Evolutionary conservation across 1,284 basidiomycete species (phyloP), one percentile per base, ranked within the genome.

Genomic region (Kalmanozyma brasiliensis): DNA sequence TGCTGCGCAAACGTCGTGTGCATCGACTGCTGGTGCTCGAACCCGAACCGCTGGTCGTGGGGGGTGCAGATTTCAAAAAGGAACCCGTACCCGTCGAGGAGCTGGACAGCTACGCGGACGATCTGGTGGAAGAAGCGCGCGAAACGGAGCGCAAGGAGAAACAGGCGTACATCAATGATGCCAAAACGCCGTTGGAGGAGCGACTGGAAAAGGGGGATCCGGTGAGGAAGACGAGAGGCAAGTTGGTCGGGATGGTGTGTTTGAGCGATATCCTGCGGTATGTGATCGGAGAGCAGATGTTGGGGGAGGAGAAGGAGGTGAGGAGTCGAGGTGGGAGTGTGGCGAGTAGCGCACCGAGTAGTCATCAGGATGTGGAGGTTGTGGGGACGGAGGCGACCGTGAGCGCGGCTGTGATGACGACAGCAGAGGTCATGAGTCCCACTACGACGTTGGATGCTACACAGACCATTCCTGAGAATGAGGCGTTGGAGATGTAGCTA

Each of bases 1-100:
- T 97, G 20, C 91, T 98, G 81, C 92, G 93, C 83, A 93, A 93
- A 79, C 88, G 94, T 30, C 86, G 96, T 22, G 93, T 97, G 7
- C 96, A 99, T 82, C 89, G 96, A 43, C 84, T 98, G 43, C 41
- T 82, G 10, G 65, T 81, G 3, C 30, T 81, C 14, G 77, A 80
- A 45, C 73, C 71, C 2, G 61, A 67, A 44, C 38, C 49, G 7
- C 2, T 59, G 7, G 19, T 34, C 14, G 14, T 53, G 11, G 26
- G 37, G 19, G 19, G 22, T 9, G 26, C 26, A 10, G 30, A 38
- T 22, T 45, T 42, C 14, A n/a, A 19, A 24, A 44, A 57, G n/a
- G 29, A 51, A 14, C 49, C 49, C 9, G 56, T 46, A 2, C 57
- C 66, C 10, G 17, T 70, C 19, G 67, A 70, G 24, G 69, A 67